Base-by-base conservation (phyloP, 768 basidiomycete species). In the Phlebiopsis flavidoalba region DNA sequence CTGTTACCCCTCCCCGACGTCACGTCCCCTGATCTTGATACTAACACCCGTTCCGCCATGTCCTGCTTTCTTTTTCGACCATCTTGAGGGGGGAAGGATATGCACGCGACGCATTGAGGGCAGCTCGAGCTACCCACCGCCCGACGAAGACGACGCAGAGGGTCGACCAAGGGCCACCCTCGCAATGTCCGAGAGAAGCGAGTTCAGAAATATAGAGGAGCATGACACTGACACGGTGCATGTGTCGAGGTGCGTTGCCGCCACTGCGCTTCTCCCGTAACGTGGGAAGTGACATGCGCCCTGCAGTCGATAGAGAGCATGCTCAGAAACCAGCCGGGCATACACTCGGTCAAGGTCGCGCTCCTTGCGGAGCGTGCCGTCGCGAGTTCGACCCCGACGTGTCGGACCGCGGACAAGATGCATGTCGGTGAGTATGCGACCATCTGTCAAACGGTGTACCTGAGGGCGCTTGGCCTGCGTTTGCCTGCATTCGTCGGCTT, bases 321-420 rank as follows among this genome's bases (percentile, higher is more conserved):
- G 79, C 81, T 96, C 21, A 79, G 87, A 68, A 79, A 78, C 17
- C 92, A 95, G 71, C 76, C 85, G n/a, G 97, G 97, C n/a, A 95
- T 99, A 54, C 75, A 86, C 62, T 91, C 88, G 11, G 76, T 97
- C 62, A 93, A 94, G 70, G 95, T 99, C n/a, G 95, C 95, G 22
- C 81, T 99, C n/a, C 82, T 99, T 24, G 93, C 97, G 12, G 96
- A 99, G 73, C 87, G 96, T 14, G 96, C 88, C 3, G 82, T 93
- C 50, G 77, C 64, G 94, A 96, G 71, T 99, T 89, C 67, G 94
- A 98, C 67, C 85, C 91, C 1, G 69, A 76, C 0, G 69, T 76
- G n/a, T 99, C n/a, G 97, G 97, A 83, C 80, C 36, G 74, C 84
- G 8, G 90, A 87, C 51, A 93, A 90, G 71, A 82, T 99, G n/a